These are phyloP conservation scores for Colletotrichum tabaci DNA, from an alignment of 2,329 filamentous ascomycete genomes.

Conservation along the genomic window DNA sequence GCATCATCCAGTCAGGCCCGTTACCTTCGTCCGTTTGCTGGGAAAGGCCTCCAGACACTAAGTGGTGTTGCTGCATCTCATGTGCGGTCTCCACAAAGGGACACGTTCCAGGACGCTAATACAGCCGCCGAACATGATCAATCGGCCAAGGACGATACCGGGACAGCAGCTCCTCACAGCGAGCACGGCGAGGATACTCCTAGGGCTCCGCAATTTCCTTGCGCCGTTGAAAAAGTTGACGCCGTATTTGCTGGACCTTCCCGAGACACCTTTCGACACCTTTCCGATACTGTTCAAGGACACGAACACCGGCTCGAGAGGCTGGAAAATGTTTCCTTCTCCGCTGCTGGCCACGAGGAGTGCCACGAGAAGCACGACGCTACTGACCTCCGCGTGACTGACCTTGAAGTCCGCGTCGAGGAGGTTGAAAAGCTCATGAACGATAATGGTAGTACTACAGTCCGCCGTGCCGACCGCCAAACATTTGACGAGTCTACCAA, in stretches of 20 bases:
- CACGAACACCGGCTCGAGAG: constrained; percentile 77
- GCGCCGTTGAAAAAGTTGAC: constrained; percentile 21
- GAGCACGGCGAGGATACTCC: constrained; percentile 48
- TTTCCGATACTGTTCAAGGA: constrained; percentile 69
- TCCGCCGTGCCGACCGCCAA: constrained; percentile 53
- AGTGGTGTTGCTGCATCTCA: constrained; percentile 55
- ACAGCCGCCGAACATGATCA: constrained; percentile 40
- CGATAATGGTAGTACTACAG: constrained; percentile 60
- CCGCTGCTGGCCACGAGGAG: constrained; percentile 76
- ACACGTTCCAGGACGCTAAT: constrained; percentile 46
- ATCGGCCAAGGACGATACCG: constrained; percentile 45
- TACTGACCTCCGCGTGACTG: constrained; percentile 76
- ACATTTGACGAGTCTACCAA: constrained; percentile 61
- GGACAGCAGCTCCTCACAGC: constrained; percentile 45
- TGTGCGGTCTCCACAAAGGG: constrained; percentile 50
- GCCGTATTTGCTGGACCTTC: constrained; percentile 45
- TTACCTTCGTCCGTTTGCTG: constrained; percentile 70
- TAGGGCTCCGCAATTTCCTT: constrained; percentile 38
- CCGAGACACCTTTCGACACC: constrained; percentile 58
- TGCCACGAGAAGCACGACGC: constrained; percentile 78
- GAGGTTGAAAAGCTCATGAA: constrained; percentile 70
- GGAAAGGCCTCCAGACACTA: constrained; percentile 69
- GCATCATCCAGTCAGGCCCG: constrained; percentile 65
- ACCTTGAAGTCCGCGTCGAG: constrained; percentile 76
- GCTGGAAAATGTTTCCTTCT: constrained; percentile 80